Conservation (phyloP, 2,329 filamentous ascomycete species). For the Xylariaceae sp. region DNA sequence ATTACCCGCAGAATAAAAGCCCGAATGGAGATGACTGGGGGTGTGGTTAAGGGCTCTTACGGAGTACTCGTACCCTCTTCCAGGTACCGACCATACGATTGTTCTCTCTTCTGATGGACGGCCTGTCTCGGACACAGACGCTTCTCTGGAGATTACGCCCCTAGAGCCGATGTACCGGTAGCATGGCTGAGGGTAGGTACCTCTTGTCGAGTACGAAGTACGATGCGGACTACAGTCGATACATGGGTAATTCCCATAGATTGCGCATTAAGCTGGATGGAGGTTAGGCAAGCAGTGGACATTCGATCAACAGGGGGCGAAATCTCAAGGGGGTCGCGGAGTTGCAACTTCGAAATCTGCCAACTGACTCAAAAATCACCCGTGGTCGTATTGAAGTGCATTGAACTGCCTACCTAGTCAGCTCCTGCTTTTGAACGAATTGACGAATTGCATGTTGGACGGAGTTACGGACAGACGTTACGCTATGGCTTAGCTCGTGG, state of each 20-base stretch:
- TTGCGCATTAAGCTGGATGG: background rate
- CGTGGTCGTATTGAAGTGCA: no score
- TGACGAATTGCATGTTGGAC: background rate
- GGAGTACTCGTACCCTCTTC: background rate
- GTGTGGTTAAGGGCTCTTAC: constrained; percentile 1
- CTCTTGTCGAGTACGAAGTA: no score
- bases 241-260: background rate
- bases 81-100: background rate
- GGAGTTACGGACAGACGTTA: background rate
- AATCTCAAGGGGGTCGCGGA: background rate
- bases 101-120: background rate
- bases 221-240: no score
- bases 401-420: no score
- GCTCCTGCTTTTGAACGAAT: no score
- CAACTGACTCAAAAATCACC: background rate
- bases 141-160: background rate
- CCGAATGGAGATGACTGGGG: constrained; percentile 5
- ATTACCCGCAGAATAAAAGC: constrained; percentile 14
- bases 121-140: background rate
- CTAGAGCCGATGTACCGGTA: background rate
- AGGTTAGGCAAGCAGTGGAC: background rate
- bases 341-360: background rate
- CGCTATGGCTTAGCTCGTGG: background rate
- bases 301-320: background rate
- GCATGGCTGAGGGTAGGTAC: no score